phyloP scores from a whole-genome alignment of 164 flowering plant genomes.

The Annona cherimola region DNA sequence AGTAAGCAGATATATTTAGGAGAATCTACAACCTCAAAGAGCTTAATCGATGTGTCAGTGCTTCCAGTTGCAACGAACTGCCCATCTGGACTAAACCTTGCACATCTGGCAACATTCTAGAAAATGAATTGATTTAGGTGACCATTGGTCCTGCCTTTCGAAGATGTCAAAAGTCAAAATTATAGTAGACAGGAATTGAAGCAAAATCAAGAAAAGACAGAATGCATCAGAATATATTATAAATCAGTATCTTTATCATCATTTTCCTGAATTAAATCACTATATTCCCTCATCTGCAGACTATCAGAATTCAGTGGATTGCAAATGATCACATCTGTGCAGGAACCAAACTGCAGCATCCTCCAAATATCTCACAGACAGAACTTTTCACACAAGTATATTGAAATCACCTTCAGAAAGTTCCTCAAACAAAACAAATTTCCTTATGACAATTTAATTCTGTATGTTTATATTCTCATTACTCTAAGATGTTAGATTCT shows the following conservation, averaged over 20 bases:
- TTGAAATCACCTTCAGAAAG: no score
- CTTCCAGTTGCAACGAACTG: conserved; percentile 83
- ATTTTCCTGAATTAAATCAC: no score
- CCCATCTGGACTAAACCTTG: conserved; percentile 87
- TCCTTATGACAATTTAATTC: no score
- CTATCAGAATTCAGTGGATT: background rate
- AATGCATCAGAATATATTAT: background rate
- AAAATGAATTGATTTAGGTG: conserved; percentile 7
- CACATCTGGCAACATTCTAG: conserved; percentile 83
- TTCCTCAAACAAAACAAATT: no score
- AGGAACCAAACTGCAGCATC: background rate
- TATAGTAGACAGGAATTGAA: background rate
- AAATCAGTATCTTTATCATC: background rate
- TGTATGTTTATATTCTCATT: no score
- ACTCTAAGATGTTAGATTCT: no score
- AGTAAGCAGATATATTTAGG: background rate
- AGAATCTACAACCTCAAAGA: conserved; percentile 63
- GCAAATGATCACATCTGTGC: background rate
- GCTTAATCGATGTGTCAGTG: conserved; percentile 81
- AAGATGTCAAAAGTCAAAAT: background rate
- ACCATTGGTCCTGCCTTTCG: background rate
- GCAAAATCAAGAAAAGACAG: background rate
- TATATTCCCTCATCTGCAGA: background rate
- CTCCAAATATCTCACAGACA: no score
- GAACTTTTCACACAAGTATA: no score